These are phyloP conservation scores for Eutrema heterophyllum DNA, from an alignment of 345 rosid species.

Conservation along the genomic window DNA sequence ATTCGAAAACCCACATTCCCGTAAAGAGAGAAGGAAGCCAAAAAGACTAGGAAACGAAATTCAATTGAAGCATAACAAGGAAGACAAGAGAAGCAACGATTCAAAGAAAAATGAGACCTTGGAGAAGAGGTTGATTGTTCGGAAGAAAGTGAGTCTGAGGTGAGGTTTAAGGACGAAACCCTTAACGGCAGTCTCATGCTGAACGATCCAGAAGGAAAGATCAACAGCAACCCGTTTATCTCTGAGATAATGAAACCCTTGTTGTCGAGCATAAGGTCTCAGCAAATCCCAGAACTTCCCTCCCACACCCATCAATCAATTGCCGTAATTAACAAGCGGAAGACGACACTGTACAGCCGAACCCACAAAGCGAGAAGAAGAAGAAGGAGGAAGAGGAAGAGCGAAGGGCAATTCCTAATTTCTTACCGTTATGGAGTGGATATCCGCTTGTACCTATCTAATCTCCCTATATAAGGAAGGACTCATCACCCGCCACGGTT, in stretches of 20 bases:
- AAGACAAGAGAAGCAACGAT: background rate
- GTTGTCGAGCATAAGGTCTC: slow-evolving; percentile 50
- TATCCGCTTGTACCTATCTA: background rate
- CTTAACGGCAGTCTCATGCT: slow-evolving; percentile 76
- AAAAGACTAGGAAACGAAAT: background rate
- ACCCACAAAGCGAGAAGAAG: background rate
- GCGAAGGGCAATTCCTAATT: background rate
- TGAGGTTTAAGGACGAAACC: slow-evolving; percentile 46
- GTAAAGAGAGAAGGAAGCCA: background rate
- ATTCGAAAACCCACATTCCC: background rate
- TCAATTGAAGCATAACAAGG: background rate
- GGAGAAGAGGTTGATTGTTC: slow-evolving; percentile 76
- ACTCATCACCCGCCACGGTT: slow-evolving; percentile 22
- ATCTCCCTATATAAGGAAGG: background rate
- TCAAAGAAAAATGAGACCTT: slow-evolving; percentile 41
- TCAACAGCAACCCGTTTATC: slow-evolving; percentile 79
- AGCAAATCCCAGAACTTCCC: slow-evolving; percentile 90
- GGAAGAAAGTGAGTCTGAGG: slow-evolving; percentile 84
- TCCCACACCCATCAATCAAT: slow-evolving; percentile 73
- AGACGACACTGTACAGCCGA: background rate
- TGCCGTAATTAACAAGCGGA: background rate
- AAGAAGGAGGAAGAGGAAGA: background rate
- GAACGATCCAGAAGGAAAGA: slow-evolving; percentile 83
- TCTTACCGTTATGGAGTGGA: slow-evolving; percentile 20
- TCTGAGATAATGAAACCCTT: slow-evolving; percentile 65